phyloP scores from a whole-genome alignment of 2,329 filamentous ascomycete species.

The Diplodia intermedia region DNA sequence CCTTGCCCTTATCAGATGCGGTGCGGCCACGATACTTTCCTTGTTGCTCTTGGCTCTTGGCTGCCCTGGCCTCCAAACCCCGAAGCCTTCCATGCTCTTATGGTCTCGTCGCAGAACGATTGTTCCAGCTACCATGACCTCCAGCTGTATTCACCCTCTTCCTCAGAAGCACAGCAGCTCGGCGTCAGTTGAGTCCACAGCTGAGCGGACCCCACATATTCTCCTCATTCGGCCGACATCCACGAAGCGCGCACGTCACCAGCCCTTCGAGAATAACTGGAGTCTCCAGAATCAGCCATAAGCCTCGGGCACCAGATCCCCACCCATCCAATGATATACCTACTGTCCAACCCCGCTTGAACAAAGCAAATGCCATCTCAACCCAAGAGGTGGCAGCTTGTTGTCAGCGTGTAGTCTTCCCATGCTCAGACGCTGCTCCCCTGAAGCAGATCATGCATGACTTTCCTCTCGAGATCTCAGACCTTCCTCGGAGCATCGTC shows the following conservation, averaged over 20 bases:
- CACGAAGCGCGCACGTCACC: neutral
- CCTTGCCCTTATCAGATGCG: neutral
- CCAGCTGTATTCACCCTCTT: too few relatives aligned
- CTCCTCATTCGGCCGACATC: neutral
- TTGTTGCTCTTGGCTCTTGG: neutral
- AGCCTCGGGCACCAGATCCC: neutral
- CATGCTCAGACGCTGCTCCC: neutral
- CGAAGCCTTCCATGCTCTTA: too few relatives aligned
- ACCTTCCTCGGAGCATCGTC: slow-evolving; percentile 7
- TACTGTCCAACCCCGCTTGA: too few relatives aligned
- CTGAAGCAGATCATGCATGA: neutral
- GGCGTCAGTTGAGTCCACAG: too few relatives aligned
- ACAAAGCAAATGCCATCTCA: neutral
- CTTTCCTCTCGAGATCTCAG: neutral
- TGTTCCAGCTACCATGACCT: neutral
- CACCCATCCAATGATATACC: too few relatives aligned
- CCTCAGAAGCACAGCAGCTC: neutral
- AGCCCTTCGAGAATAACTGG: neutral
- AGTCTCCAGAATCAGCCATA: neutral
- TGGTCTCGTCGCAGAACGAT: neutral
- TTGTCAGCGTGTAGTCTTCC: neutral
- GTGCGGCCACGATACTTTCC: neutral
- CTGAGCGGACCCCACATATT: neutral
- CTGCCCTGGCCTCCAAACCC: too few relatives aligned
- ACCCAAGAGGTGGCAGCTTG: neutral